These are phyloP conservation scores for Aspergillus brunneoviolaceus DNA, from an alignment of 2,329 filamentous ascomycete species.

Conservation along the genomic window DNA sequence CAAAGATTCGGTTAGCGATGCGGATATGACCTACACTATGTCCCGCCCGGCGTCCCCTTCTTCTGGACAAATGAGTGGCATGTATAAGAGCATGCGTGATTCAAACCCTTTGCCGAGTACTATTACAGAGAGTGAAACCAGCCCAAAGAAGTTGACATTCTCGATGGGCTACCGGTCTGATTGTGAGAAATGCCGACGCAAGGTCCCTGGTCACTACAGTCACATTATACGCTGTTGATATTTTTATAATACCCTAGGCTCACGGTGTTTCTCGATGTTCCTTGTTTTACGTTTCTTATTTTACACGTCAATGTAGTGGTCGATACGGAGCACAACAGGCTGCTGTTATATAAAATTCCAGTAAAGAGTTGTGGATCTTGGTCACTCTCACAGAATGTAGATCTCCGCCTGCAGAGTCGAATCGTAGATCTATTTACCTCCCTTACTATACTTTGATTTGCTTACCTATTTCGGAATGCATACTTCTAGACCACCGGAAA, in stretches of 20 bases:
- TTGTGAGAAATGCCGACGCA: conserved; percentile 73
- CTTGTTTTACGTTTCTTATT: not conserved
- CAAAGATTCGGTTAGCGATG: conserved; percentile 15
- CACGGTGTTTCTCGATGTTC: not conserved
- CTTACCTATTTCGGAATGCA: too few relatives aligned
- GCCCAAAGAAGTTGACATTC: conserved; percentile 55
- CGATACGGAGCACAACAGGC: not conserved
- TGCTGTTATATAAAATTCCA: too few relatives aligned
- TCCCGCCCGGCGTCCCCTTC: conserved; percentile 11
- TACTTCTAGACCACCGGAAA: too few relatives aligned
- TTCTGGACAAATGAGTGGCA: not conserved
- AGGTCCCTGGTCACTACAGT: conserved; percentile 76
- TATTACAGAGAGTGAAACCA: not conserved
- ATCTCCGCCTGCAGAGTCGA: too few relatives aligned
- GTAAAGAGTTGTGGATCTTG: too few relatives aligned
- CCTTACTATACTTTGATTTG: too few relatives aligned
- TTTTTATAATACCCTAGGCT: not conserved
- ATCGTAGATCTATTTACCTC: too few relatives aligned
- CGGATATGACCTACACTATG: conserved; percentile 19
- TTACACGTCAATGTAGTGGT: not conserved
- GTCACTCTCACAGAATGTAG: too few relatives aligned
- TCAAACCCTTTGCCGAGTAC: not conserved
- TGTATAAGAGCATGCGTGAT: not conserved
- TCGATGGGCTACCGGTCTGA: conserved; percentile 76
- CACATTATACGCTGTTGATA: conserved; percentile 61